phyloP scores from a whole-genome alignment of 1,139 yeast genomes.

The Yamadazyma atlantica region DNA sequence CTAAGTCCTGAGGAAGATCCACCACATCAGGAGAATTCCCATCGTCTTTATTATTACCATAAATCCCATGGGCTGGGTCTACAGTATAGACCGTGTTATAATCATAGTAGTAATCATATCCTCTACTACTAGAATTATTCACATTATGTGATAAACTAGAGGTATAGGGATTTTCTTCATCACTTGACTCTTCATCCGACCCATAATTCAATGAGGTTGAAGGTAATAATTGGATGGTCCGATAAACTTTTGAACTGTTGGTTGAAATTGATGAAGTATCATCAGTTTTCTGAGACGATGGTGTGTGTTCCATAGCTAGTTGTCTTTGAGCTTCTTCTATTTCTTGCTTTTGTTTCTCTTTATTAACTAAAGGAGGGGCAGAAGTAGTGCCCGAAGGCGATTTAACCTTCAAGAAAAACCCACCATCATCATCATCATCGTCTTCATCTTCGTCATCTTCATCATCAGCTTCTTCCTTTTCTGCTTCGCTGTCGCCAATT shows the following conservation, averaged over 20 bases:
- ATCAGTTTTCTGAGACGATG: conserved; percentile 21
- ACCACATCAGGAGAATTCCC: conserved; percentile 38
- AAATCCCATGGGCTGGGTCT: conserved; percentile 50
- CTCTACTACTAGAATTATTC: conserved; percentile 60
- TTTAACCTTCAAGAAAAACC: conserved; percentile 61
- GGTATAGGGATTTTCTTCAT: conserved; percentile 52
- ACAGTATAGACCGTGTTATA: conserved; percentile 78
- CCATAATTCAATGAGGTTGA: conserved; percentile 81
- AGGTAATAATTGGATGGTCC: conserved; percentile 73
- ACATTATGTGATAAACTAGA: conserved; percentile 77
- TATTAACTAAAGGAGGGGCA: conserved; percentile 15
- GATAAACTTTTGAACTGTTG: conserved; percentile 28
- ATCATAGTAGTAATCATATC: conserved; percentile 83
- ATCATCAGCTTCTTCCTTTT: conserved; percentile 30
- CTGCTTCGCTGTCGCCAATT: conserved; percentile 19
- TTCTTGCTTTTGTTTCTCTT: conserved; percentile 6
- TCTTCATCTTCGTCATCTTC: conserved; percentile 43
- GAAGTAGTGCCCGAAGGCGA: conserved; percentile 38
- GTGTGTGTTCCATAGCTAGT: conserved; percentile 6
- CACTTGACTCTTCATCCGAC: conserved; percentile 68
- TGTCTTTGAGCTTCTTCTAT: neutral
- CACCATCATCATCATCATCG: conserved; percentile 65
- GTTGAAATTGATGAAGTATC: conserved; percentile 30
- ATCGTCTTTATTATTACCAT: conserved; percentile 23
- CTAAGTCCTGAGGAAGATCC: conserved; percentile 46